Evolutionary conservation across 1,284 basidiomycete genomes (phyloP).

Genomic region (Cyathus olla): DNA sequence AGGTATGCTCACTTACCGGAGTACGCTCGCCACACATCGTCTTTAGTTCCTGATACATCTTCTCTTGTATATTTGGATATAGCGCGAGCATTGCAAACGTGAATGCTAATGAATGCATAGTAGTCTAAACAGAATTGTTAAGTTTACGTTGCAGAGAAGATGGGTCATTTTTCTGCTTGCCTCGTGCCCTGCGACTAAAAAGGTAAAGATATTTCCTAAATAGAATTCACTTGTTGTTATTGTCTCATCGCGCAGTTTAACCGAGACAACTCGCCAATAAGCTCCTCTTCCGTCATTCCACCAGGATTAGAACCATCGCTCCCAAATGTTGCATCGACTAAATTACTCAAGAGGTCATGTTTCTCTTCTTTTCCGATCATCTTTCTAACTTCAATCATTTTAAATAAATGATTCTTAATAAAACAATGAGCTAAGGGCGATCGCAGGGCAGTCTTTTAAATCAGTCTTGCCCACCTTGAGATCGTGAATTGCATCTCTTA

Average conservation of each 20-base stretch:
- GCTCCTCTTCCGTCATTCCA: slow-evolving; percentile 57
- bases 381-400: slow-evolving; percentile 64
- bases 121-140: slow-evolving; percentile 23
- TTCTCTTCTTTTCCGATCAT: slow-evolving; percentile 47
- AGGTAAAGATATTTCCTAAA: slow-evolving; percentile 68
- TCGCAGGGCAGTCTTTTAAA: neutral
- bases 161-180: slow-evolving; percentile 31
- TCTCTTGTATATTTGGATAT: slow-evolving; percentile 73
- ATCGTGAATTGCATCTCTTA: slow-evolving; percentile 57
- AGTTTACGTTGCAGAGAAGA: neutral
- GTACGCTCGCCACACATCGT: slow-evolving; percentile 50
- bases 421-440: neutral
- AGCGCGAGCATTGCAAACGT: slow-evolving; percentile 59
- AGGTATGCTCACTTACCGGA: slow-evolving; percentile 49
- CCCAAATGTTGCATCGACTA: slow-evolving; percentile 58
- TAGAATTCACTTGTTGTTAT: neutral
- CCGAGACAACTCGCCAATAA: slow-evolving; percentile 53
- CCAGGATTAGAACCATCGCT: slow-evolving; percentile 45
- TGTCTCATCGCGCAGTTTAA: neutral
- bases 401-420: slow-evolving; percentile 60
- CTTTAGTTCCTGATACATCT: slow-evolving; percentile 63
- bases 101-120: slow-evolving; percentile 62
- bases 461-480: slow-evolving; percentile 49
- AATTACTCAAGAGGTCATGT: slow-evolving; percentile 66
- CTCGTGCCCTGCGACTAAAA: slow-evolving; percentile 72